Conservation (phyloP, 805 yeast species). For the Scheffersomyces lignosus region DNA sequence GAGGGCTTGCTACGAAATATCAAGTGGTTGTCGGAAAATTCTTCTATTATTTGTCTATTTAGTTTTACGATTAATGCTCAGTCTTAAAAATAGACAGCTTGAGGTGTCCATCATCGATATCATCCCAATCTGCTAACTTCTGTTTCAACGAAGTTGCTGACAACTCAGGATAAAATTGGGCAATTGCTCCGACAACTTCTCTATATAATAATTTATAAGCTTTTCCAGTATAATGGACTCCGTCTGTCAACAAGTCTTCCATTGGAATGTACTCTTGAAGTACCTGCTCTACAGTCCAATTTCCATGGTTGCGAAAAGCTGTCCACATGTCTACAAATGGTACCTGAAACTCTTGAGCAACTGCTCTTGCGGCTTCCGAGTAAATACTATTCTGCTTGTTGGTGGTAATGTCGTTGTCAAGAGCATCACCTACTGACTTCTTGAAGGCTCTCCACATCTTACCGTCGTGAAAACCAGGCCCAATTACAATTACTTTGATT, state of each 20-base stretch:
- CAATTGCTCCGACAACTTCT: conserved; percentile 3
- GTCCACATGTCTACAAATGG: conserved; percentile 61
- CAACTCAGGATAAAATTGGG: conserved; percentile 1
- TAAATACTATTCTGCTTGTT: conserved; percentile 49
- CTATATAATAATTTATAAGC: conserved; percentile 2
- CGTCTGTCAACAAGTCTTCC: conserved; percentile 39
- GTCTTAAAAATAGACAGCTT: background rate
- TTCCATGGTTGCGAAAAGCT: conserved; percentile 35
- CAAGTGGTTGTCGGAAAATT: too few species aligned
- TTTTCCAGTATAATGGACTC: conserved; percentile 51
- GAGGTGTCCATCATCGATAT: background rate
- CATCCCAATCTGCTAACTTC: background rate
- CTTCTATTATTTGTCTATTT: too few species aligned
- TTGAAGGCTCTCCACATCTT: conserved; percentile 21
- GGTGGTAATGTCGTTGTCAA: conserved; percentile 32
- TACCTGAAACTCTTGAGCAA: conserved; percentile 47
- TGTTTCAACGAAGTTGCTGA: background rate
- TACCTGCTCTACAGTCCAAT: conserved; percentile 38
- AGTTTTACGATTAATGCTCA: too few species aligned
- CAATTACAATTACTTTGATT: conserved; percentile 56
- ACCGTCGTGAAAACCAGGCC: conserved; percentile 60
- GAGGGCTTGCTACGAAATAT: too few species aligned
- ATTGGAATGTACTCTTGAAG: conserved; percentile 21
- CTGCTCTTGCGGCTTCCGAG: conserved; percentile 46
- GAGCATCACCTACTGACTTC: conserved; percentile 1